Percentiles rank a stretch among this genome's conserved stretches.
These are phyloP conservation scores for Filobasidium floriforme DNA, from an alignment of 768 basidiomycete species.

Conservation along the genomic window DNA sequence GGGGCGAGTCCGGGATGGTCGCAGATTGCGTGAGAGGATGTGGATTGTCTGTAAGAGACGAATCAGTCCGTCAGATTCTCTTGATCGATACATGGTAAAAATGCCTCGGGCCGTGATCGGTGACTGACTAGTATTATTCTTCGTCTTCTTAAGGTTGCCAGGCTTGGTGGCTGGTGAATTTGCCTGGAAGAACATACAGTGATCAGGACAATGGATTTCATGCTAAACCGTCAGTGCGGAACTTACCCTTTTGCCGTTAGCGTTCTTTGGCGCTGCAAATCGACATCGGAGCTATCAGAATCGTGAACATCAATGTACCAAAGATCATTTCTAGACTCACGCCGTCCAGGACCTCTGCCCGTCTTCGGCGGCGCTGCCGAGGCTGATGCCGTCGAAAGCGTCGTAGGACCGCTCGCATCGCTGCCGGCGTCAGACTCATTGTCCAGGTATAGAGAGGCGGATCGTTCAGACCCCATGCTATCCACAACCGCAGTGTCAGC, in stretches of 20 bases:
- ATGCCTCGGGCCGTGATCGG: no score
- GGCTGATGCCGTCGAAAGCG: not conserved
- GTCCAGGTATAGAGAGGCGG: conserved; percentile 14
- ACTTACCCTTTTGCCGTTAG: conserved; percentile 2
- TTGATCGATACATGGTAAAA: no score
- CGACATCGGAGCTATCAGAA: not conserved
- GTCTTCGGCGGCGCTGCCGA: not conserved
- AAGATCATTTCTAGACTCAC: not conserved
- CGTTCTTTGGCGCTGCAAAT: not conserved
- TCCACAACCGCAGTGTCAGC: not conserved
- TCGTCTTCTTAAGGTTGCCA: not conserved
- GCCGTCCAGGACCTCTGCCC: not conserved
- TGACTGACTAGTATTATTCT: not conserved
- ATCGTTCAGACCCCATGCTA: conserved; percentile 12
- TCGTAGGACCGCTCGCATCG: conserved; percentile 11
- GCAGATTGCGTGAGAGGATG: conserved; percentile 20
- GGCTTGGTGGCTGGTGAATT: conserved; percentile 4
- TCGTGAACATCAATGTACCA: no score
- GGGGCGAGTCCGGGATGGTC: not conserved
- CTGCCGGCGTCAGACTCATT: conserved; percentile 16
- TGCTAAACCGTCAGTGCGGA: not conserved
- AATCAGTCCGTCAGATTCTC: not conserved
- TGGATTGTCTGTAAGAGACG: not conserved
- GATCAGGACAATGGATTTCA: not conserved
- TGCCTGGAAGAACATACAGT: not conserved